These are phyloP conservation scores for Haplosporangium sp. DNA, from an alignment of 371 early-diverging fungal species.

Conservation along the genomic window DNA sequence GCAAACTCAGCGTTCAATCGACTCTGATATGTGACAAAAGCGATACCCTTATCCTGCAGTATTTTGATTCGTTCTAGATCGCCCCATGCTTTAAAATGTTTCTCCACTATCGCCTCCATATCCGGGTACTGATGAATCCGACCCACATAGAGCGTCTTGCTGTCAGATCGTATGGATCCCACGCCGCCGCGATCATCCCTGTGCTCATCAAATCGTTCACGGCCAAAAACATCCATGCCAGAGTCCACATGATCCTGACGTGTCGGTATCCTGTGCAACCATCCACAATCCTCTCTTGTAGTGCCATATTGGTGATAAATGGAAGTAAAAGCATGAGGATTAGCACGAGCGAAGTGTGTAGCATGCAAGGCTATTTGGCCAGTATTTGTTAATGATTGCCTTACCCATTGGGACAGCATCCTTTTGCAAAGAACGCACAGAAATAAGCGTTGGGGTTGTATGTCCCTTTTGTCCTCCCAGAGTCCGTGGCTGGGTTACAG, in stretches of 20 bases:
- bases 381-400: no score
- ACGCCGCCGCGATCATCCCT: slow-evolving; percentile 91
- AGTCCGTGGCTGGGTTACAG: slow-evolving; percentile 74
- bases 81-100: slow-evolving; percentile 85
- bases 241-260: slow-evolving; percentile 73
- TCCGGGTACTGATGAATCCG: slow-evolving; percentile 67
- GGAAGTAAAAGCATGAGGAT: slow-evolving; percentile 6
- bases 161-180: slow-evolving; percentile 83
- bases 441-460: slow-evolving; percentile 73
- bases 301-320: no score
- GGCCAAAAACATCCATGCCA: slow-evolving; percentile 85
- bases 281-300: slow-evolving; percentile 63
- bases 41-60: slow-evolving; percentile 76
- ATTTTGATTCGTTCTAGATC: slow-evolving; percentile 75
- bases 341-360: not conserved
- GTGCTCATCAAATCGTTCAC: slow-evolving; percentile 81
- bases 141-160: slow-evolving; percentile 84
- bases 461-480: slow-evolving; percentile 79
- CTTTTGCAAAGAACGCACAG: slow-evolving; percentile 87
- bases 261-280: slow-evolving; percentile 82
- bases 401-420: slow-evolving; percentile 80
- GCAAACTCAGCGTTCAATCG: slow-evolving; percentile 88
- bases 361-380: no score
- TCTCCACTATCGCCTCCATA: slow-evolving; percentile 68
- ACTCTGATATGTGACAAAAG: slow-evolving; percentile 81